These are phyloP conservation scores for Aspergillus sp. DNA, from an alignment of 2,329 filamentous ascomycete genomes.

Conservation along the genomic window DNA sequence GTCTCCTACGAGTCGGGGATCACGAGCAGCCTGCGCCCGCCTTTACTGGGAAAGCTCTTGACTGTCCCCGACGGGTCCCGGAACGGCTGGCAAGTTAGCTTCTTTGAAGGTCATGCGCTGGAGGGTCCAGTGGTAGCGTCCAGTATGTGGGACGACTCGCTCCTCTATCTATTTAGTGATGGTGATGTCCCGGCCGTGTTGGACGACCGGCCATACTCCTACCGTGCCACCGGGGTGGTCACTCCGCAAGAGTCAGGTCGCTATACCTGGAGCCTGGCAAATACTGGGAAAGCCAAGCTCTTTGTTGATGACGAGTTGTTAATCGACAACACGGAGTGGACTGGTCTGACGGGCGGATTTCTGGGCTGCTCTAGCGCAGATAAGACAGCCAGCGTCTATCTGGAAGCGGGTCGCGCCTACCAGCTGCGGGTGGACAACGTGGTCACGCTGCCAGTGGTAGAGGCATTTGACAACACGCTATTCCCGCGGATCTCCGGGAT, in stretches of 20 bases:
- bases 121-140: too few relatives aligned
- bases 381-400: neutral
- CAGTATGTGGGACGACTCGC: too few relatives aligned
- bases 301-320: neutral
- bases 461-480: slow-evolving; percentile 2
- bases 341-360: neutral
- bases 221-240: slow-evolving; percentile 3
- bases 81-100: too few relatives aligned
- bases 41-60: too few relatives aligned
- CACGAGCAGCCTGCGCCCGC: too few relatives aligned
- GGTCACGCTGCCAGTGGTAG: neutral
- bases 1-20: too few relatives aligned
- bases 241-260: slow-evolving; percentile 2
- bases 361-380: slow-evolving; percentile 6
- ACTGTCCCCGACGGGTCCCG: too few relatives aligned
- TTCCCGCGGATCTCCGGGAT: neutral
- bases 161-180: slow-evolving; percentile 2
- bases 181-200: slow-evolving; percentile 1
- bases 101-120: too few relatives aligned
- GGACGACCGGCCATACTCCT: neutral
- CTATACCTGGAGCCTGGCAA: slow-evolving; percentile 8
- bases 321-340: slow-evolving; percentile 5
- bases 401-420: neutral
- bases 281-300: neutral
- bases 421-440: neutral